Base-by-base conservation (phyloP, 129 eudicot genomes). In the Flaveria trinervia region DNA sequence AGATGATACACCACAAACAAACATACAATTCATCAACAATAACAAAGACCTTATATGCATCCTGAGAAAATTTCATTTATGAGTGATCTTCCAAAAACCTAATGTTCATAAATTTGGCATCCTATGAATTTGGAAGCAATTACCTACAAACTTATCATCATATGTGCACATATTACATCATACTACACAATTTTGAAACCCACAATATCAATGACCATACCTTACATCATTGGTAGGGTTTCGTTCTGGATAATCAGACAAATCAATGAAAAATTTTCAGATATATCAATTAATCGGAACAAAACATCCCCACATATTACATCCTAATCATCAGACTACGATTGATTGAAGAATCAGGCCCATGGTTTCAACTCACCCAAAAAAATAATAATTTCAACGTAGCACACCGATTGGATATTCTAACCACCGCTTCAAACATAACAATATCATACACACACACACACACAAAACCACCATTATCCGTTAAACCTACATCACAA, bases 141-240 rank as follows among this genome's bases (percentile, higher is more conserved):
- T 1, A 73, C 48, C 68, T 43, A 54, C 4, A 18, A 52, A 33
- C 36, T 46, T 22, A 55, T 55, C 48, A 28, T 57, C 70, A 55
- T n/a, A 7, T 78, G 70, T 48, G 14, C 26, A 23, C 26, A 23
- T 23, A 23, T 23, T 23, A 23, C 1, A 23, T 23, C 26, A 23
- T 23, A 23, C 10, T n/a, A 80, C 43, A 79, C 25, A 72, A 39
- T 54, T 66, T 50, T 14, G 30, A 36, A 20, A 28, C 26, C 59
- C 76, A 61, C 45, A 44, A 72, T 10, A 79, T 54, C 68, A 26
- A 43, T 73, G 70, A 55, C 84, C 26, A 80, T 46, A 74, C 80
- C 84, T 71, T 54, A 45, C 55, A 80, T 64, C 54, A 74, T 45
- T 80, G 80, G 84, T 67, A 80, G 84, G 84, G 80, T 74, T 67